Conservation (phyloP, 345 rosid species). For the Eucalyptus sp. region DNA sequence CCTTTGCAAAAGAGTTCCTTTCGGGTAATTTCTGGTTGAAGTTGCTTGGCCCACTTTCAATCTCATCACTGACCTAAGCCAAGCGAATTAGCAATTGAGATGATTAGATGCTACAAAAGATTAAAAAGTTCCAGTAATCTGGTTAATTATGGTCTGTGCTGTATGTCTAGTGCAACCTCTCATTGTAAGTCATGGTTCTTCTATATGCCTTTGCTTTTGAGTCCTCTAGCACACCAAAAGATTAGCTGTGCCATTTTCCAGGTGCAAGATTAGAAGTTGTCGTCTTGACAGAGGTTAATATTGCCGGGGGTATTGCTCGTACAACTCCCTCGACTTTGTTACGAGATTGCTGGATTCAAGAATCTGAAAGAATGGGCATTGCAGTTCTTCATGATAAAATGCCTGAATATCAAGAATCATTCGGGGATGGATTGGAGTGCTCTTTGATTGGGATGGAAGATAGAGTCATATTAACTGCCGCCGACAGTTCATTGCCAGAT, state of each 20-base stretch:
- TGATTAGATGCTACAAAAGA: neutral
- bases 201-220: neutral
- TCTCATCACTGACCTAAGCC: neutral
- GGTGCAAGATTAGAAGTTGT: conserved; percentile 47
- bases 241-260: conserved; percentile 2
- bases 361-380: conserved; percentile 37
- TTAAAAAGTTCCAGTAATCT: neutral
- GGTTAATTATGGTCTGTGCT: neutral
- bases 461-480: conserved; percentile 17
- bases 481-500: conserved; percentile 11
- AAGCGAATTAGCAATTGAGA: neutral
- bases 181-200: neutral
- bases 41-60: neutral
- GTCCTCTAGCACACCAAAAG: neutral
- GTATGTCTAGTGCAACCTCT: neutral
- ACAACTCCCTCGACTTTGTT: conserved; percentile 37
- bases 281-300: conserved; percentile 55
- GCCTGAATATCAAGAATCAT: conserved; percentile 8
- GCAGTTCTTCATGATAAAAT: conserved; percentile 8
- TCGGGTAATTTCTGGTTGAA: conserved; percentile 21
- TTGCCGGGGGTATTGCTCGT: conserved; percentile 61
- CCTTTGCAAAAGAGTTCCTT: conserved; percentile 75
- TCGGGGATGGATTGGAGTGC: neutral
- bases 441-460: neutral
- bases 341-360: conserved; percentile 61